These are phyloP conservation scores for Emergomyces pasteurianus DNA, from an alignment of 2,329 filamentous ascomycete species.

Conservation along the genomic window DNA sequence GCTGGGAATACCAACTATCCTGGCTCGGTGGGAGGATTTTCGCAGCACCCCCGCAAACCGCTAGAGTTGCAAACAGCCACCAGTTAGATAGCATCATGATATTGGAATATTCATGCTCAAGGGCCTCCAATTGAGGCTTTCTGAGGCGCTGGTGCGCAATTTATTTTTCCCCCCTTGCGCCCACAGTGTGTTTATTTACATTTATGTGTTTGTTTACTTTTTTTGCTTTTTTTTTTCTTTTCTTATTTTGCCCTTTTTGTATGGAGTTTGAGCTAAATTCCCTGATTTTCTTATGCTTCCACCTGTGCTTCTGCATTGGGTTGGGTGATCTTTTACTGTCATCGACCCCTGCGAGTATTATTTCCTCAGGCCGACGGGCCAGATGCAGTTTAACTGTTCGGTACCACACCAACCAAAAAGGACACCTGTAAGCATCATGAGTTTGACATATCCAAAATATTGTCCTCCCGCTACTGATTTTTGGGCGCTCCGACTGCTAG, in stretches of 20 bases:
- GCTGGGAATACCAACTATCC: not conserved
- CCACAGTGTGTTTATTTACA: not conserved
- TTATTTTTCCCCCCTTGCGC: not conserved
- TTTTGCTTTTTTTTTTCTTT: not conserved
- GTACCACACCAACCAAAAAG: not conserved
- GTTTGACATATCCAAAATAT: not conserved
- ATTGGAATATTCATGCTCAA: not conserved
- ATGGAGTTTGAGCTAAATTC: not conserved
- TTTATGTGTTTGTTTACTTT: not conserved
- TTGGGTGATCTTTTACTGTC: not conserved
- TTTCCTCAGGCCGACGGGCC: not conserved
- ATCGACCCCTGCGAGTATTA: not conserved
- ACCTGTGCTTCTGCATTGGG: too few relatives aligned
- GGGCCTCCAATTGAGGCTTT: not conserved
- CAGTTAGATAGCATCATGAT: not conserved
- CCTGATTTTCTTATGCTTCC: not conserved
- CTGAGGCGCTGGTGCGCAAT: not conserved
- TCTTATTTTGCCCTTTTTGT: not conserved
- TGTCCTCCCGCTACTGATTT: not conserved
- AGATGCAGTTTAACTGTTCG: not conserved
- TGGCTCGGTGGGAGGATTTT: not conserved
- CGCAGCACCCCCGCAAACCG: not conserved
- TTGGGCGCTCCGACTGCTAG: not conserved
- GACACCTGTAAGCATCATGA: not conserved
- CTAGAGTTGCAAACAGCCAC: not conserved